Conservation (phyloP, 2,329 filamentous ascomycete genomes). For the Pseudogymnoascus sp. region DNA sequence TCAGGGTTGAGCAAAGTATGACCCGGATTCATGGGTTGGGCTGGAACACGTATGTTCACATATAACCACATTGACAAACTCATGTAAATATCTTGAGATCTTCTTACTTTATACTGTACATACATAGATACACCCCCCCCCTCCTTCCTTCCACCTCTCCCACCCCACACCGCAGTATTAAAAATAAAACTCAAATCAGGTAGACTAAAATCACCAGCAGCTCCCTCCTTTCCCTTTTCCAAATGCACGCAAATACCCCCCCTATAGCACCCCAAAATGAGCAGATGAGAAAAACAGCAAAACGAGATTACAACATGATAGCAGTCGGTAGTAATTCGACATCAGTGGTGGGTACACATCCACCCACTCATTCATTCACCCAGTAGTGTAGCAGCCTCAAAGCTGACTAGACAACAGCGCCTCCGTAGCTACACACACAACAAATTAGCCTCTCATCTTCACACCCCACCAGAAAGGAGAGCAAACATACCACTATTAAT, state of each 20-base stretch:
- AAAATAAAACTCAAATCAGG: neutral
- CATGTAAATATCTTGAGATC: neutral
- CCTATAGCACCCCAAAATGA: neutral
- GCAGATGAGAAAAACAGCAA: neutral
- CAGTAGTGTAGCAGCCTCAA: too few species aligned
- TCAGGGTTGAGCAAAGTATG: too few species aligned
- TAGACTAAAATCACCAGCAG: neutral
- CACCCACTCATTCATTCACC: neutral
- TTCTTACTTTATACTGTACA: neutral
- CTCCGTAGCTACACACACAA: constrained; percentile 53
- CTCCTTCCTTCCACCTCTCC: neutral
- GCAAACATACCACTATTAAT: constrained; percentile 75
- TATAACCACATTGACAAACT: too few species aligned
- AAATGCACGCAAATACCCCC: neutral
- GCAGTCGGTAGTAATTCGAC: neutral
- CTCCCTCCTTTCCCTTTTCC: neutral
- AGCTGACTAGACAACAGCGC: constrained; percentile 70
- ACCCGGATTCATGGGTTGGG: too few species aligned
- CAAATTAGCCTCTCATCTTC: constrained; percentile 24
- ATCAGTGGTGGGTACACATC: too few species aligned
- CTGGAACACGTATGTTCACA: too few species aligned
- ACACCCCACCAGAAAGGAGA: neutral
- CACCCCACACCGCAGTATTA: neutral
- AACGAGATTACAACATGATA: neutral
- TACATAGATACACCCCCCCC: neutral